Evolutionary conservation across 768 basidiomycete genomes (phyloP).

Genomic region (Hypsizygus marmoreus): DNA sequence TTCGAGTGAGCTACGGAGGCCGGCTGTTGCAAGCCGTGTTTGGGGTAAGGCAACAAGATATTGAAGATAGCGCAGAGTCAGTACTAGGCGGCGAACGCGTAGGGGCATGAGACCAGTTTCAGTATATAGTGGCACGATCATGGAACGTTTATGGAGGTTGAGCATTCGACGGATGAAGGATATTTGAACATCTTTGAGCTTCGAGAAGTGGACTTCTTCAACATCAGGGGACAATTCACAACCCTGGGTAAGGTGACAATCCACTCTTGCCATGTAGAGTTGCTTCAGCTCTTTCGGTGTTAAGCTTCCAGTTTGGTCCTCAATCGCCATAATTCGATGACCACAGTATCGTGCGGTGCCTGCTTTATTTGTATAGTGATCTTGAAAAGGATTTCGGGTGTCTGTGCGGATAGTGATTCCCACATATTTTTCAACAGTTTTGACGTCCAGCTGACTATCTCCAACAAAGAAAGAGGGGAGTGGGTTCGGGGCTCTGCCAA

Average conservation of each 20-base stretch:
- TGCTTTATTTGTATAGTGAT: slow-evolving; percentile 19
- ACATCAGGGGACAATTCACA: slow-evolving; percentile 21
- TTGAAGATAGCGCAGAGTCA: background rate
- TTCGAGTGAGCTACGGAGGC: background rate
- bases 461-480: too few relatives aligned
- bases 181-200: slow-evolving; percentile 18
- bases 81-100: background rate
- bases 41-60: background rate
- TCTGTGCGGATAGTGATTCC: slow-evolving; percentile 17
- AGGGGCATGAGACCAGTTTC: slow-evolving; percentile 1
- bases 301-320: slow-evolving; percentile 16
- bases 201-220: slow-evolving; percentile 2
- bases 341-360: slow-evolving; percentile 16
- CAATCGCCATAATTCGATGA: slow-evolving; percentile 16
- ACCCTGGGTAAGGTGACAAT: slow-evolving; percentile 24
- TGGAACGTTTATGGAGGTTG: slow-evolving; percentile 11
- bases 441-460: too few relatives aligned
- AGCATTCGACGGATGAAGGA: slow-evolving; percentile 23
- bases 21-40: background rate
- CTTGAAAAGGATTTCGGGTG: slow-evolving; percentile 7
- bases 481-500: too few relatives aligned
- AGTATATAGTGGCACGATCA: slow-evolving; percentile 1
- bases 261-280: slow-evolving; percentile 22
- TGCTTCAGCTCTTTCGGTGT: slow-evolving; percentile 14
- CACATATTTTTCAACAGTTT: slow-evolving; percentile 15